These are phyloP conservation scores for Aspergillus spinulosporus DNA, from an alignment of 2,329 filamentous ascomycete species.

Conservation along the genomic window DNA sequence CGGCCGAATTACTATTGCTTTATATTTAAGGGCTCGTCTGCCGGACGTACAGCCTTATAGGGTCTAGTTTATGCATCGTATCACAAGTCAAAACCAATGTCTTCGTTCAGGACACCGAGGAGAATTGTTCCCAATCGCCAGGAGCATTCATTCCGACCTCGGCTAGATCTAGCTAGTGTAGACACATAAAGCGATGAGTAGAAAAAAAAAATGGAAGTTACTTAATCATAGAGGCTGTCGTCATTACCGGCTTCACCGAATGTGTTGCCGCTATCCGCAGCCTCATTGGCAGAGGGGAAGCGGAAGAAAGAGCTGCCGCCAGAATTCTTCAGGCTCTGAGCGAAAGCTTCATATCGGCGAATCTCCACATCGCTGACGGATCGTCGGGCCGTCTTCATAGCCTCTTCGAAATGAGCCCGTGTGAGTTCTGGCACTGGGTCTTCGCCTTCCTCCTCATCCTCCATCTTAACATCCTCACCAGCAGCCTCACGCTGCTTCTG, in stretches of 20 bases:
- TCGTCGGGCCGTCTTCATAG: constrained; percentile 89
- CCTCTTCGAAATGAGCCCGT: constrained; percentile 96
- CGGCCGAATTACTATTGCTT: not conserved
- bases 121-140: constrained; percentile 19
- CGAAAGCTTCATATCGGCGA: constrained; percentile 95
- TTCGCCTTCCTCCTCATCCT: constrained; percentile 65
- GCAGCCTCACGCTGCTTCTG: constrained; percentile 84
- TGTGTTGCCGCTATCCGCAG: constrained; percentile 52
- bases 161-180: constrained; percentile 26
- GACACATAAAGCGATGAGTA: constrained; percentile 49
- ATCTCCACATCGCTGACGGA: constrained; percentile 98
- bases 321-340: constrained; percentile 98
- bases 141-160: constrained; percentile 23
- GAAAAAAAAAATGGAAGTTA: constrained; percentile 20
- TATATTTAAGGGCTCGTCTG: not conserved
- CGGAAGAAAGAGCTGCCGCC: constrained; percentile 97
- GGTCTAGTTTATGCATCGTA: constrained; percentile 17
- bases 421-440: constrained; percentile 96
- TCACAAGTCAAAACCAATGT: constrained; percentile 14
- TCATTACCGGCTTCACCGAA: constrained; percentile 90
- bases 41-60: not conserved
- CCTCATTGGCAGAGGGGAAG: constrained; percentile 70
- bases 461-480: constrained; percentile 74
- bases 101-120: constrained; percentile 13
- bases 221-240: constrained; percentile 94